phyloP scores from a whole-genome alignment of 164 flowering plant genomes.

The Cinnamomum micranthum region DNA sequence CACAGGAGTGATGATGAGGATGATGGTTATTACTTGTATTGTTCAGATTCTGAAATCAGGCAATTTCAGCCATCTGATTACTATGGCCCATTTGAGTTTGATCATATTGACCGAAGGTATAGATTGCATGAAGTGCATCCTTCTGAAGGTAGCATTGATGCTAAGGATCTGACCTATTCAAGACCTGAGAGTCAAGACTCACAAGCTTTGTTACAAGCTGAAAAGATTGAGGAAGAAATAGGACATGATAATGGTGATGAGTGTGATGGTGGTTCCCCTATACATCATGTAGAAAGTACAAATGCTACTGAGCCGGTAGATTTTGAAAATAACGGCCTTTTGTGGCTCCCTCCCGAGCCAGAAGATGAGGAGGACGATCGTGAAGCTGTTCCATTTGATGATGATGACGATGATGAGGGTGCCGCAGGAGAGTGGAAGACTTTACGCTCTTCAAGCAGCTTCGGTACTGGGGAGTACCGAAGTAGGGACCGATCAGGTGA shows the following conservation, averaged over 20 bases:
- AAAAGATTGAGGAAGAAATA: constrained; percentile 27
- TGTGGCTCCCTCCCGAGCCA: constrained; percentile 99
- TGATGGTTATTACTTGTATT: constrained; percentile 54
- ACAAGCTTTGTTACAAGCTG: constrained; percentile 19
- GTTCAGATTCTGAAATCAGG: constrained; percentile 42
- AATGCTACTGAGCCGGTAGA: constrained; percentile 75
- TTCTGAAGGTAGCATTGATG: constrained; percentile 37
- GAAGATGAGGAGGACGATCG: constrained; percentile 93
- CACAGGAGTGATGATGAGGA: constrained; percentile 74
- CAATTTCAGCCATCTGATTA: constrained; percentile 41
- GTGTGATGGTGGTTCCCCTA: constrained; percentile 42
- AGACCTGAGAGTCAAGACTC: constrained; percentile 29
- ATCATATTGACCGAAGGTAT: constrained; percentile 43
- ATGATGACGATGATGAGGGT: constrained; percentile 80
- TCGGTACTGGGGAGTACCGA: constrained; percentile 78
- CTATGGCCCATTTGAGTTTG: constrained; percentile 46
- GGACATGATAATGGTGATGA: constrained; percentile 39
- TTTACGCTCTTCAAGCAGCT: constrained; percentile 60
- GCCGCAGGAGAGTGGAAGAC: constrained; percentile 82
- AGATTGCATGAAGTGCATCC: constrained; percentile 41
- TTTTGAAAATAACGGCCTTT: constrained; percentile 85
- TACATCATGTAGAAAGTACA: constrained; percentile 40
- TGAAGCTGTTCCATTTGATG: constrained; percentile 65
- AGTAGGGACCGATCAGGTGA: constrained; percentile 49
- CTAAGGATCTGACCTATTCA: constrained; percentile 43